Conservation (phyloP, 2,329 filamentous ascomycete species). For the Phyllosticta citribraziliensis region DNA sequence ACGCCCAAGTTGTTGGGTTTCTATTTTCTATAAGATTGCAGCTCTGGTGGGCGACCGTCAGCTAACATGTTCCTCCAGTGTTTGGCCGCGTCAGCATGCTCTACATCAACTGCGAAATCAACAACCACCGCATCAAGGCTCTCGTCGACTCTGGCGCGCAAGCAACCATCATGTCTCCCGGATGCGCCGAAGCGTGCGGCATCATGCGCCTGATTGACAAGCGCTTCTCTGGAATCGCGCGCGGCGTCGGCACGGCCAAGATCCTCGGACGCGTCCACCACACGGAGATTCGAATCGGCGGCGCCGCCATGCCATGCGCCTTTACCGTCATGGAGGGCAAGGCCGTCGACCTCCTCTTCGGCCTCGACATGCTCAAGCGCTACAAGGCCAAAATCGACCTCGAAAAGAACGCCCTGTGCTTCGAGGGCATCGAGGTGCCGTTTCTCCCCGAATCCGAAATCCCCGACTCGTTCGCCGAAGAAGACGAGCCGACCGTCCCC, state of each 20-base stretch:
- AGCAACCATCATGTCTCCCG: constrained; percentile 96
- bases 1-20: constrained; percentile 5
- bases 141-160: constrained; percentile 96
- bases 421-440: constrained; percentile 77
- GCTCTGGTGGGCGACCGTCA: constrained; percentile 11
- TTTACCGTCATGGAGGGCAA: constrained; percentile 99
- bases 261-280: constrained; percentile 94
- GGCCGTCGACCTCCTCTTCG: constrained; percentile 83
- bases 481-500: constrained; percentile 70
- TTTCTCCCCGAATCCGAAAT: constrained; percentile 92
- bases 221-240: constrained; percentile 83
- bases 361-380: constrained; percentile 92
- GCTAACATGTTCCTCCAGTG: constrained; percentile 42
- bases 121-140: constrained; percentile 83
- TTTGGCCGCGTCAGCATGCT: constrained; percentile 94
- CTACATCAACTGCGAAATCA: constrained; percentile 92
- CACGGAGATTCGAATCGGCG: constrained; percentile 88
- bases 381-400: constrained; percentile 92
- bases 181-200: constrained; percentile 80
- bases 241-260: constrained; percentile 85
- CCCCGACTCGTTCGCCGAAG: constrained; percentile 68
- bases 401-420: constrained; percentile 71
- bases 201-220: constrained; percentile 95
- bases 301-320: constrained; percentile 77
- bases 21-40: not conserved